Conservation (phyloP, 805 yeast species). For the Candida pini region DNA sequence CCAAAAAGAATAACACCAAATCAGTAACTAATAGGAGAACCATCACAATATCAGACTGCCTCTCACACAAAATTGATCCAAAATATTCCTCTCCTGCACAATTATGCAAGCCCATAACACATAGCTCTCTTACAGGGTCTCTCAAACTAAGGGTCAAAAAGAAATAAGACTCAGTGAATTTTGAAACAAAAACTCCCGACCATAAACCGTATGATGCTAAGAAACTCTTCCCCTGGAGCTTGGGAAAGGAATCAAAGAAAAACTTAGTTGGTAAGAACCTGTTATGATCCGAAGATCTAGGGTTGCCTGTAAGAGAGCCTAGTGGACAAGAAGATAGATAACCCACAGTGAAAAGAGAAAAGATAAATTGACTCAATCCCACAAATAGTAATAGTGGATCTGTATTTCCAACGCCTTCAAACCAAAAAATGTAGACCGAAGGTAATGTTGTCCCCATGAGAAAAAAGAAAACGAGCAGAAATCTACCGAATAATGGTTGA, state of each 20-base stretch:
- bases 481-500: constrained; percentile 46
- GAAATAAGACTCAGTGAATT: constrained; percentile 66
- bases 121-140: constrained; percentile 68
- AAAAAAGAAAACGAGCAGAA: constrained; percentile 36
- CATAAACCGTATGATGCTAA: constrained; percentile 66
- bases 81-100: constrained; percentile 60
- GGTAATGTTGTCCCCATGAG: constrained; percentile 47
- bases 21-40: constrained; percentile 53
- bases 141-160: constrained; percentile 66
- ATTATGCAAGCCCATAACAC: constrained; percentile 44
- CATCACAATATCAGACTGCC: constrained; percentile 54
- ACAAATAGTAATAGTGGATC: constrained; percentile 35
- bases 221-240: constrained; percentile 45
- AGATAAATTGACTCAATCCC: constrained; percentile 48
- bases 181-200: constrained; percentile 60
- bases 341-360: constrained; percentile 48
- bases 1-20: constrained; percentile 65
- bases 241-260: constrained; percentile 58
- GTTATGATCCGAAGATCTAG: constrained; percentile 30
- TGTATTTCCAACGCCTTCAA: constrained; percentile 29
- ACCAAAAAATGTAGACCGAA: constrained; percentile 41
- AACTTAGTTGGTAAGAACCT: constrained; percentile 44
- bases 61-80: constrained; percentile 46
- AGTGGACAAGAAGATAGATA: constrained; percentile 62
- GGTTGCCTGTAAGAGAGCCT: constrained; percentile 44